Evolutionary conservation across 1,284 basidiomycete genomes (phyloP).

Genomic region (Athelia sp.): DNA sequence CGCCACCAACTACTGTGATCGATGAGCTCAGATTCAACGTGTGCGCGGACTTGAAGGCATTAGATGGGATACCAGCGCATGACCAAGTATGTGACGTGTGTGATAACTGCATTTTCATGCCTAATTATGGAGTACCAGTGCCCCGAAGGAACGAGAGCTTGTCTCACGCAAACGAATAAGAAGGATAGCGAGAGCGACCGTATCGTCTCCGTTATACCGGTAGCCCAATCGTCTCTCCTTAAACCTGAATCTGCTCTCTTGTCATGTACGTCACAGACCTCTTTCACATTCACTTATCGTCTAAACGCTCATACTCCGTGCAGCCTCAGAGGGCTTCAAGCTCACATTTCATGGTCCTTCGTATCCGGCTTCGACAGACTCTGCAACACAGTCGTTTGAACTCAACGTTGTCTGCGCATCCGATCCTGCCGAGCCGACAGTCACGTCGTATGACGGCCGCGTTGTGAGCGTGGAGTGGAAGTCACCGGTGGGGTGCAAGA

Average conservation of each 20-base stretch:
- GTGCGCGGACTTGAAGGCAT: slow-evolving; percentile 51
- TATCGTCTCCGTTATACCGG: slow-evolving; percentile 60
- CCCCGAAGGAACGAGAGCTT: slow-evolving; percentile 59
- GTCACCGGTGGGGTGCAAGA: slow-evolving; percentile 47
- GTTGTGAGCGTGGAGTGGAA: slow-evolving; percentile 56
- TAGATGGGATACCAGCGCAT: slow-evolving; percentile 39
- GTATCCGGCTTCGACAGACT: slow-evolving; percentile 46
- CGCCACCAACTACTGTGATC: slow-evolving; percentile 44
- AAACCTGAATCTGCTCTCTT: slow-evolving; percentile 33
- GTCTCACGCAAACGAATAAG: slow-evolving; percentile 61
- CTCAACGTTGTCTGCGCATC: slow-evolving; percentile 43
- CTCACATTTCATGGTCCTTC: slow-evolving; percentile 54
- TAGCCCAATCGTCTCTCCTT: slow-evolving; percentile 46
- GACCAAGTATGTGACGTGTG: slow-evolving; percentile 58
- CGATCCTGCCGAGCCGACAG: slow-evolving; percentile 38
- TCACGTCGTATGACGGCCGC: slow-evolving; percentile 57
- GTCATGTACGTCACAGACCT: slow-evolving; percentile 38
- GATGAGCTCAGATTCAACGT: slow-evolving; percentile 51
- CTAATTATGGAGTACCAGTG: slow-evolving; percentile 43
- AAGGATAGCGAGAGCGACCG: slow-evolving; percentile 50
- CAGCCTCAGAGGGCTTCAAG: slow-evolving; percentile 51
- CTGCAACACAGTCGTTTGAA: slow-evolving; percentile 51
- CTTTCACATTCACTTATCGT: background rate
- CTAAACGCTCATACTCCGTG: slow-evolving; percentile 6
- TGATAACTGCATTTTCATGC: background rate